Evolutionary conservation across 1,284 basidiomycete species (phyloP).

Genomic region (Meripilus lineatus): DNA sequence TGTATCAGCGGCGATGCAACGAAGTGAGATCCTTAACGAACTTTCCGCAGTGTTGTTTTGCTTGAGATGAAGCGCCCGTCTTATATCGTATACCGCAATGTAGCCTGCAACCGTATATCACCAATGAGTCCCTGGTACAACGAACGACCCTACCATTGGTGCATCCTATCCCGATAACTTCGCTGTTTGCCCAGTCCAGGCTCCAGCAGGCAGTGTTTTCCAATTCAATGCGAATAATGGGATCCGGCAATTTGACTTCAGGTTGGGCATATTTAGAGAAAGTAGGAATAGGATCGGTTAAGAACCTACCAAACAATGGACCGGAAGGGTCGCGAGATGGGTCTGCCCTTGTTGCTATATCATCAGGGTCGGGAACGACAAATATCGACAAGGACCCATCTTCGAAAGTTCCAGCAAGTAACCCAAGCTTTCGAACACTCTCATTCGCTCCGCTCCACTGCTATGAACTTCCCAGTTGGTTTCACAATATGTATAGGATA

Average conservation of each 20-base stretch:
- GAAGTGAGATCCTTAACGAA: not conserved
- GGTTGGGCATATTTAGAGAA: not conserved
- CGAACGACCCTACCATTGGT: conserved; percentile 61
- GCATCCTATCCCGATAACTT: conserved; percentile 72
- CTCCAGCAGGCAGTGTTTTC: conserved; percentile 69
- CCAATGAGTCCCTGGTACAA: too few species aligned
- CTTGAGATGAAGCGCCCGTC: conserved; percentile 39
- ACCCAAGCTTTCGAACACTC: conserved; percentile 71
- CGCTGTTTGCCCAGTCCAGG: conserved; percentile 85
- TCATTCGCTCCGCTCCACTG: too few species aligned
- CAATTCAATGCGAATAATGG: conserved; percentile 64
- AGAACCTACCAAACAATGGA: conserved; percentile 21
- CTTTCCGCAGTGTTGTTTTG: conserved; percentile 6
- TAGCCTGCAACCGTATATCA: conserved; percentile 42
- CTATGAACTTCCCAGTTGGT: conserved; percentile 2
- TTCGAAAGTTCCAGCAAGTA: conserved; percentile 78
- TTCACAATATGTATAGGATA: conserved; percentile 16
- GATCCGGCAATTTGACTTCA: conserved; percentile 56
- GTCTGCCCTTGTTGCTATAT: conserved; percentile 26
- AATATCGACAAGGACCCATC: conserved; percentile 79
- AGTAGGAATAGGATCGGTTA: not conserved
- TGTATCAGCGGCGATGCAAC: not conserved
- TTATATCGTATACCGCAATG: conserved; percentile 72
- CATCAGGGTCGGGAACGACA: conserved; percentile 71
- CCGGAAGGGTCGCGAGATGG: conserved; percentile 16